Percentiles rank a stretch among this genome's conserved stretches.
Conservation (phyloP, 78 protist genomes). For the Dictyostelium purpureum region DNA sequence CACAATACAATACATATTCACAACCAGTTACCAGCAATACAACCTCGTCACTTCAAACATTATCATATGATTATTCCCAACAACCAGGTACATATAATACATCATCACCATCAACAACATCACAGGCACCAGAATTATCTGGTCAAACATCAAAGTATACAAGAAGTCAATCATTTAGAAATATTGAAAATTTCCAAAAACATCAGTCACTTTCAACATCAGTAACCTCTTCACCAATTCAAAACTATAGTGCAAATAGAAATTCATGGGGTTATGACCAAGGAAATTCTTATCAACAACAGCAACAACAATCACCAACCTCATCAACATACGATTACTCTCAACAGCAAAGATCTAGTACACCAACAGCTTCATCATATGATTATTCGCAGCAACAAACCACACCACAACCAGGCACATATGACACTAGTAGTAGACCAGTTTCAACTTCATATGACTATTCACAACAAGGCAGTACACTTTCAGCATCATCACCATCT, state of each 20-base stretch:
- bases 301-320: neutral
- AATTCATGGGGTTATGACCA: conserved; percentile 12
- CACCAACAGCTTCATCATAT: too few relatives aligned
- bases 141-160: neutral
- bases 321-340: neutral
- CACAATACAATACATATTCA: neutral
- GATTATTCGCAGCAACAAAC: too few relatives aligned
- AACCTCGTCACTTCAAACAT: neutral
- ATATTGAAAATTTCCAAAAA: neutral
- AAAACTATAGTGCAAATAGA: neutral
- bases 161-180: conserved; percentile 4
- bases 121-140: neutral
- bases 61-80: neutral
- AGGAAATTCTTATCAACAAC: neutral
- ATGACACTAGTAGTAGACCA: too few relatives aligned
- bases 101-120: neutral
- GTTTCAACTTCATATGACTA: too few relatives aligned
- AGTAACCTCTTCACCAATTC: neutral
- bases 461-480: too few relatives aligned
- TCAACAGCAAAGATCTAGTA: neutral
- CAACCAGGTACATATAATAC: neutral
- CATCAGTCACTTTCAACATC: neutral
- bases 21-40: neutral
- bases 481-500: too few relatives aligned
- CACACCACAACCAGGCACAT: too few relatives aligned